Evolutionary conservation across 257 asterid genomes (phyloP).

Genomic region (Nicotiana noctiflora): DNA sequence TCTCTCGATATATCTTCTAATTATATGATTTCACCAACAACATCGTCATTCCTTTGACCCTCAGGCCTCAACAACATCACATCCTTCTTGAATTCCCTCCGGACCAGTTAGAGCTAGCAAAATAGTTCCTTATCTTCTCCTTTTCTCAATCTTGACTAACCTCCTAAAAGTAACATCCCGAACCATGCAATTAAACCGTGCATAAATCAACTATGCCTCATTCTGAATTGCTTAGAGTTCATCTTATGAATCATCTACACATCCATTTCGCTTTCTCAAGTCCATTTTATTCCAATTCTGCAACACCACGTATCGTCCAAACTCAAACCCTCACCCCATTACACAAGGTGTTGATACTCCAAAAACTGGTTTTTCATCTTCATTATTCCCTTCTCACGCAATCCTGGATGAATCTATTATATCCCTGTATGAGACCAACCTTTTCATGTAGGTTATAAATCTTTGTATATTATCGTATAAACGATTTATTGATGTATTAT

Average conservation of each 20-base stretch:
- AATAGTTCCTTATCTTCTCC: not conserved
- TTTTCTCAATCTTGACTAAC: not conserved
- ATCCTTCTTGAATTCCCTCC: not conserved
- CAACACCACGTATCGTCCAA: not conserved
- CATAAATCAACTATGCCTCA: not conserved
- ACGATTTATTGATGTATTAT: not conserved
- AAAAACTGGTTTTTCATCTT: not conserved
- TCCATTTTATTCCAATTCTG: not conserved
- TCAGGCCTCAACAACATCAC: not conserved
- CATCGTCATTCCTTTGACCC: not conserved
- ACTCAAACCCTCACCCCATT: not conserved
- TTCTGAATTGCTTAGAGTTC: not conserved
- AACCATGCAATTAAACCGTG: not conserved
- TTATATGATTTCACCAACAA: not conserved
- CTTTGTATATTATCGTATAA: not conserved
- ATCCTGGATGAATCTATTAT: not conserved
- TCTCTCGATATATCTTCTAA: not conserved
- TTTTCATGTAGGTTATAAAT: not conserved
- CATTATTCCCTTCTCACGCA: not conserved
- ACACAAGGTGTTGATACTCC: not conserved
- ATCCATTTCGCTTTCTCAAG: not conserved
- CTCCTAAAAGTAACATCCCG: not conserved
- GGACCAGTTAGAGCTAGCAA: not conserved
- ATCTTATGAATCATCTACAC: not conserved
- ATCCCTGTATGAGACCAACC: not conserved